Conservation (phyloP, 1,139 yeast genomes). For the Zhuliangozyma parablackwelliae region DNA sequence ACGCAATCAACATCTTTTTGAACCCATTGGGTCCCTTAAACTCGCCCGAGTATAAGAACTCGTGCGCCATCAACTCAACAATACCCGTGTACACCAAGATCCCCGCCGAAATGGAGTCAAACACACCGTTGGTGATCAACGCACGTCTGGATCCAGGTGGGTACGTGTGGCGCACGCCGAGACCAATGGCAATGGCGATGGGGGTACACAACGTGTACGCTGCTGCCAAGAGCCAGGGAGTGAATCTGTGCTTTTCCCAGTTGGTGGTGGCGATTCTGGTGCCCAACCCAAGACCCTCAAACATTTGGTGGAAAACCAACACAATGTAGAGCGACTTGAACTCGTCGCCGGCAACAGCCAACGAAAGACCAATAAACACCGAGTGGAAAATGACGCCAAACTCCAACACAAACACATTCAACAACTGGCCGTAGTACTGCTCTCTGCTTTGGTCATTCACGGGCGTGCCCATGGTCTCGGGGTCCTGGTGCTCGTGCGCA, state of each 20-base stretch:
- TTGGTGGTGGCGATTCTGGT: slow-evolving; percentile 71
- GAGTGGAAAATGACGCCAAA: slow-evolving; percentile 83
- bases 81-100: slow-evolving; percentile 80
- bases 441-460: slow-evolving; percentile 31
- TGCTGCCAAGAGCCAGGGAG: slow-evolving; percentile 58
- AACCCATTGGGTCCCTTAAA: slow-evolving; percentile 49
- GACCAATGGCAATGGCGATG: slow-evolving; percentile 77
- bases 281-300: slow-evolving; percentile 91
- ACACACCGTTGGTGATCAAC: slow-evolving; percentile 68
- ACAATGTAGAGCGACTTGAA: slow-evolving; percentile 75
- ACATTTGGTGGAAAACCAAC: slow-evolving; percentile 83
- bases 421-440: slow-evolving; percentile 41
- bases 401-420: slow-evolving; percentile 58
- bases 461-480: slow-evolving; percentile 42
- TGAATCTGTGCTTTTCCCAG: slow-evolving; percentile 45
- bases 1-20: slow-evolving; percentile 36
- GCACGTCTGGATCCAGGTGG: slow-evolving; percentile 59
- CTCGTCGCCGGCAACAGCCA: slow-evolving; percentile 70
- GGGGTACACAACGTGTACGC: slow-evolving; percentile 78
- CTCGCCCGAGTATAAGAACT: slow-evolving; percentile 67
- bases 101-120: slow-evolving; percentile 84
- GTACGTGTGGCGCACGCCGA: slow-evolving; percentile 72
- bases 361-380: slow-evolving; percentile 68
- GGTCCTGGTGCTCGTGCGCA: slow-evolving; percentile 51
- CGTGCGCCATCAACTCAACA: slow-evolving; percentile 86